A percentile compares a stretch with the other conserved stretches of the same genome.
Conservation (phyloP, 495 filamentous ascomycete genomes). For the Aspergillus campestris region DNA sequence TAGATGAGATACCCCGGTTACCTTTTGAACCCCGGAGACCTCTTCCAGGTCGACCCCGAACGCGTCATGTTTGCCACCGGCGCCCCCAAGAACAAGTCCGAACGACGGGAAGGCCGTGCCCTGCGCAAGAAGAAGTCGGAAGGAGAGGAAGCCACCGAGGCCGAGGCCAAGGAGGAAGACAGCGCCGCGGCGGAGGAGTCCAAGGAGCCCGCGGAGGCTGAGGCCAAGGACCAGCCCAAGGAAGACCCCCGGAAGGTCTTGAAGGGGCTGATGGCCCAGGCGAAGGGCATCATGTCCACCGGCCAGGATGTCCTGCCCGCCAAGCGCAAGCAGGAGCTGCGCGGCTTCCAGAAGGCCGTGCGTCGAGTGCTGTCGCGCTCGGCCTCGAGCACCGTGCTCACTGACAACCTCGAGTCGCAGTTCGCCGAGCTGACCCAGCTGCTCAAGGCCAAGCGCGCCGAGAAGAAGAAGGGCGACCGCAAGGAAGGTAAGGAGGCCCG, state of each 20-base stretch:
- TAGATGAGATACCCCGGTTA: constrained; percentile 92
- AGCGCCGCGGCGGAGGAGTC: constrained; percentile 20
- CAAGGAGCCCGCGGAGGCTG: constrained; percentile 13
- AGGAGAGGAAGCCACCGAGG: constrained; percentile 15
- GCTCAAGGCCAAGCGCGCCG: constrained; percentile 30
- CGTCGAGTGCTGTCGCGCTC: constrained; percentile 44
- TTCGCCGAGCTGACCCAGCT: constrained; percentile 38
- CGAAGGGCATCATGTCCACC: constrained; percentile 43
- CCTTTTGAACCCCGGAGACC: constrained; percentile 91
- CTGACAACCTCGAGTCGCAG: constrained; percentile 44
- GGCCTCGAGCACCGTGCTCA: constrained; percentile 30
- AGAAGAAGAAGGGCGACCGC: constrained; percentile 18
- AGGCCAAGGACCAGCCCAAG: constrained; percentile 15
- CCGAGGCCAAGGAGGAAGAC: constrained; percentile 15
- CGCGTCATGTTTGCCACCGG: constrained; percentile 84
- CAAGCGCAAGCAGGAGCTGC: constrained; percentile 54
- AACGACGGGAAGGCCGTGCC: constrained; percentile 35
- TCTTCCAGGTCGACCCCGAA: constrained; percentile 91
- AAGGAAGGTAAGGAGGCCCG: constrained; percentile 14
- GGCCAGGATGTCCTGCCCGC: constrained; percentile 43
- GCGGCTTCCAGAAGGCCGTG: constrained; percentile 49
- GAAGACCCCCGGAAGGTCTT: constrained; percentile 37
- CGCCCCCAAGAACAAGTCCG: constrained; percentile 48
- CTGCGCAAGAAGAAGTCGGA: constrained; percentile 19
- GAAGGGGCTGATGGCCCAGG: constrained; percentile 43